These are phyloP conservation scores for Immersiporthe knoxdaviesiana DNA, from an alignment of 2,329 filamentous ascomycete genomes.

Conservation along the genomic window DNA sequence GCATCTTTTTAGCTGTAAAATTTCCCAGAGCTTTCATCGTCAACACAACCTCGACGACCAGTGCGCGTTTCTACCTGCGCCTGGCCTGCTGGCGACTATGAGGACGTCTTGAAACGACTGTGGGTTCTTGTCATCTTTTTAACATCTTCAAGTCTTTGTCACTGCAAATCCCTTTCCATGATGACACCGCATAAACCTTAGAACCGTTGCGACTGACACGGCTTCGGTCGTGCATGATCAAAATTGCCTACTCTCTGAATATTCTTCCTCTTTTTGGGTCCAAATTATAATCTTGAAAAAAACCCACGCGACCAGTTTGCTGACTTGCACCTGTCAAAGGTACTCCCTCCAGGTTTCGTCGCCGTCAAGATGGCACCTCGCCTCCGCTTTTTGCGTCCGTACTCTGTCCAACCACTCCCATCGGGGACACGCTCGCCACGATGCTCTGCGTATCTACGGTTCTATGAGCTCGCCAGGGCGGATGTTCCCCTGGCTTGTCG, in stretches of 20 bases:
- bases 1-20: constrained; percentile 14
- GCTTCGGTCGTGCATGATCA: constrained; percentile 54
- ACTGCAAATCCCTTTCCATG: constrained; percentile 39
- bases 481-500: neutral
- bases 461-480: constrained; percentile 49
- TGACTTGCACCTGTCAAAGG: constrained; percentile 33
- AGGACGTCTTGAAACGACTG: neutral
- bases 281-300: neutral
- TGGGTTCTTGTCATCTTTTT: constrained; percentile 13
- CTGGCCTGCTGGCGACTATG: neutral
- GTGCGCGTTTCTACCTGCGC: neutral
- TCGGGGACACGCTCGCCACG: constrained; percentile 36
- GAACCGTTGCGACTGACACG: constrained; percentile 64
- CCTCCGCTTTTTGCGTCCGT: constrained; percentile 60
- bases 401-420: constrained; percentile 48
- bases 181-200: constrained; percentile 56
- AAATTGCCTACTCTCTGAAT: constrained; percentile 54
- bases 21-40: constrained; percentile 16
- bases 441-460: constrained; percentile 47
- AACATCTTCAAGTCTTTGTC: neutral
- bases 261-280: constrained; percentile 13
- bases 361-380: constrained; percentile 49
- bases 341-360: neutral
- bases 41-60: neutral
- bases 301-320: constrained; percentile 21